Conservation (phyloP, 2,329 filamentous ascomycete genomes). For the Colletotrichum sp. region DNA sequence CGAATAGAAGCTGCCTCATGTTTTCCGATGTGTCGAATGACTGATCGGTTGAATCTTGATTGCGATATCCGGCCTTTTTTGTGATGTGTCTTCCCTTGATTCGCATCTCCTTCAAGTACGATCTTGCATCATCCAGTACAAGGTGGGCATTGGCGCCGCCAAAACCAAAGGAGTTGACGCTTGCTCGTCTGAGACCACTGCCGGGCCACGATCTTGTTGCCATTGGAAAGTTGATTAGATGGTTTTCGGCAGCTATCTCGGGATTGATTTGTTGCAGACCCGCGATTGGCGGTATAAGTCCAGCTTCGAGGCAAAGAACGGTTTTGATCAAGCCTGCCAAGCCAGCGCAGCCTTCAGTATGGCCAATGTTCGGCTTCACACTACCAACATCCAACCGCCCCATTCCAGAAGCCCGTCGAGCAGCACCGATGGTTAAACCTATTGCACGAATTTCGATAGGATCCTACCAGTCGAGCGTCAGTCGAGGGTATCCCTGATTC, state of each 20-base stretch:
- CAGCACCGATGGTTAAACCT: constrained; percentile 32
- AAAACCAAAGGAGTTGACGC: constrained; percentile 10
- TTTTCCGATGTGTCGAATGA: neutral
- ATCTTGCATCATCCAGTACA: neutral
- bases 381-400: constrained; percentile 15
- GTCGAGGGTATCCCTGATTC: neutral
- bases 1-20: neutral
- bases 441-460: constrained; percentile 46
- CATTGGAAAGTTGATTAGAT: neutral
- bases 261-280: neutral
- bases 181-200: neutral
- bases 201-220: neutral
- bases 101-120: neutral
- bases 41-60: neutral
- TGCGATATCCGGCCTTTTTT: neutral
- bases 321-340: constrained; percentile 2
- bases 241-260: neutral
- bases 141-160: constrained; percentile 8
- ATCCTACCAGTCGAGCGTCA: constrained; percentile 28
- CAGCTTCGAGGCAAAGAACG: neutral
- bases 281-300: neutral
- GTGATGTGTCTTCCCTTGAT: neutral
- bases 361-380: constrained; percentile 2
- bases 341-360: constrained; percentile 2
- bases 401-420: constrained; percentile 27